Evolutionary conservation across 208 protist genomes (phyloP).

Genomic region (Leishmania arabica): DNA sequence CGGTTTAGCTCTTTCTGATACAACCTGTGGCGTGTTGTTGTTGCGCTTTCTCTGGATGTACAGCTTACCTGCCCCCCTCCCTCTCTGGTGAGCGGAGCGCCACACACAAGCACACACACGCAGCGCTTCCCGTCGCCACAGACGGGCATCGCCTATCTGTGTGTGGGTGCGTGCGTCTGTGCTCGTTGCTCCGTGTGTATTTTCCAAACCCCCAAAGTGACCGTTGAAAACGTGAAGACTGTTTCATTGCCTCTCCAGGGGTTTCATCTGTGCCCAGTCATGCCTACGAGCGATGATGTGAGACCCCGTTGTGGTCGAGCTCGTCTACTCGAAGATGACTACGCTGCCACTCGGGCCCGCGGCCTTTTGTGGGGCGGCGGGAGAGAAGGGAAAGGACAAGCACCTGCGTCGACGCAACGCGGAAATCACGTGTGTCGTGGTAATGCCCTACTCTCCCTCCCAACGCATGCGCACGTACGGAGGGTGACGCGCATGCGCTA

Average conservation of each 20-base stretch:
- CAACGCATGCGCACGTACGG: not conserved
- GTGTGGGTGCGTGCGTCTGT: not conserved
- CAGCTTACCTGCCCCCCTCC: not conserved
- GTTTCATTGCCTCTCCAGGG: not conserved
- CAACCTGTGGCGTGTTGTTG: not conserved
- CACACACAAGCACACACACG: not conserved
- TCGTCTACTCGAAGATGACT: not conserved
- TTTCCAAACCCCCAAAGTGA: not conserved
- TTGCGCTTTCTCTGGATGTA: conserved; percentile 5
- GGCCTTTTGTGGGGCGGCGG: not conserved
- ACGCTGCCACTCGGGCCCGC: not conserved
- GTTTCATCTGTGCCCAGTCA: not conserved
- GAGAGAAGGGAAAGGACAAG: not conserved
- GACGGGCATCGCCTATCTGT: not conserved
- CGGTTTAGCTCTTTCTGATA: not conserved
- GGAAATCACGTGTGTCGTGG: not conserved
- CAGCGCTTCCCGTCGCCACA: not conserved
- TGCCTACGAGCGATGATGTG: not conserved
- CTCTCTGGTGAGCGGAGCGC: not conserved
- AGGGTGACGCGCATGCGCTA: not conserved
- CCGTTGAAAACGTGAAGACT: not conserved
- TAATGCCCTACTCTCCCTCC: not conserved
- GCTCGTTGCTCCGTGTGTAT: not conserved
- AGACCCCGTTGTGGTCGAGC: not conserved
- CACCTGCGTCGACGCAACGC: not conserved